Evolutionary conservation across 2,329 filamentous ascomycete genomes (phyloP).

Genomic region (Alternaria sp.): DNA sequence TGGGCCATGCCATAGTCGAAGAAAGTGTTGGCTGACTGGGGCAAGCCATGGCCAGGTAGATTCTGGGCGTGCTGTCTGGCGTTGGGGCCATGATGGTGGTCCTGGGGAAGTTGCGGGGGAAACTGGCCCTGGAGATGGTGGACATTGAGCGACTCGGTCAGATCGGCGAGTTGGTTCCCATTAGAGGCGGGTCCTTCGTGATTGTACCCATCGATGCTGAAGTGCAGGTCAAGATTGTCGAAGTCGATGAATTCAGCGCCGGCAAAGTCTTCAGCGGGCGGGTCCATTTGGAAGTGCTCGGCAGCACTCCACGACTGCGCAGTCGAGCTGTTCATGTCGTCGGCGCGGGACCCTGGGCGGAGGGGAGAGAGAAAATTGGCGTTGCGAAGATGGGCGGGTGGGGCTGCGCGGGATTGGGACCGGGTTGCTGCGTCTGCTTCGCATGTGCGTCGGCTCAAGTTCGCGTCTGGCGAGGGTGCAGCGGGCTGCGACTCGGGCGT

Average conservation of each 20-base stretch:
- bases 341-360: conserved; percentile 17
- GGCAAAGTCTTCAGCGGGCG: conserved; percentile 51
- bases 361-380: conserved; percentile 16
- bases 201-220: conserved; percentile 37
- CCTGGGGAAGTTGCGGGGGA: conserved; percentile 34
- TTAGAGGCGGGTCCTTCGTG: conserved; percentile 25
- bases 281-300: conserved; percentile 51
- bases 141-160: conserved; percentile 42
- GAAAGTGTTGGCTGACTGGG: conserved; percentile 34
- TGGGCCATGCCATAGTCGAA: conserved; percentile 45
- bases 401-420: conserved; percentile 8
- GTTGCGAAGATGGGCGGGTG: conserved; percentile 13
- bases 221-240: conserved; percentile 41
- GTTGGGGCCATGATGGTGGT: conserved; percentile 29
- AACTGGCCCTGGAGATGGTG: conserved; percentile 44
- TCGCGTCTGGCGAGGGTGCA: background rate
- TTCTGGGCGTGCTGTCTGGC: conserved; percentile 22
- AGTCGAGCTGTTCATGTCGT: conserved; percentile 43
- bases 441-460: conserved; percentile 2
- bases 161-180: conserved; percentile 39
- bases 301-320: conserved; percentile 47
- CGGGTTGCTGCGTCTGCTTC: conserved; percentile 2
- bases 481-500: background rate
- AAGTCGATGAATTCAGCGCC: conserved; percentile 53
- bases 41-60: conserved; percentile 24